Percentiles rank a stretch among this genome's conserved stretches.
phyloP scores from a whole-genome alignment of 1,284 basidiomycete genomes.

The Puccinia novopanici region DNA sequence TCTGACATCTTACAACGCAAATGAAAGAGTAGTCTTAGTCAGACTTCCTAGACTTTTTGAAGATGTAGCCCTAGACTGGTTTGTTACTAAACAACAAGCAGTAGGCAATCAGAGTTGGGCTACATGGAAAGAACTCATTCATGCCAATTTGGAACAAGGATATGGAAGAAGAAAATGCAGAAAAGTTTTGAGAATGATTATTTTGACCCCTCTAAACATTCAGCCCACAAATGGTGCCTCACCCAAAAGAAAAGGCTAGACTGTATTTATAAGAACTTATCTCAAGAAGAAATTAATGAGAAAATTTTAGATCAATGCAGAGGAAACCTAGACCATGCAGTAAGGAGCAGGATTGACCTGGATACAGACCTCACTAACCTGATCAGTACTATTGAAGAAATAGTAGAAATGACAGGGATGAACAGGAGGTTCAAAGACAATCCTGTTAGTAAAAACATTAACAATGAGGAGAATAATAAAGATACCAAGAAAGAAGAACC shows the following conservation, averaged over 20 bases:
- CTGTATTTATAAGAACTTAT: not conserved
- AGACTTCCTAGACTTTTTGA: not conserved
- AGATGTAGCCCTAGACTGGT: no score
- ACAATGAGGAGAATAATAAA: not conserved
- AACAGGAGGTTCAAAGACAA: not conserved
- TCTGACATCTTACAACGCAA: not conserved
- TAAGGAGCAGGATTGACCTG: not conserved
- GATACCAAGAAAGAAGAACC: slow-evolving; percentile 2
- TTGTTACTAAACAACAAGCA: not conserved
- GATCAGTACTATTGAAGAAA: not conserved
- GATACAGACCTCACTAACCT: not conserved
- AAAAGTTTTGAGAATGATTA: not conserved
- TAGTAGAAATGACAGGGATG: not conserved
- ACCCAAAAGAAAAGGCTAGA: slow-evolving; percentile 14
- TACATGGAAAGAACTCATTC: not conserved
- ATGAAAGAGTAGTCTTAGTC: not conserved
- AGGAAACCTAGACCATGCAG: not conserved
- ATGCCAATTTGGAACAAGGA: not conserved
- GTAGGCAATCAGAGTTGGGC: not conserved
- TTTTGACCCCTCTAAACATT: slow-evolving; percentile 15
- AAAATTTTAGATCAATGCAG: slow-evolving; percentile 1
- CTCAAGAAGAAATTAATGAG: not conserved
- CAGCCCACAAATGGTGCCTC: not conserved
- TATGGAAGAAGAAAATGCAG: no score
- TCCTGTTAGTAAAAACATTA: not conserved